Evolutionary conservation across 106 monocot genomes (phyloP).

Genomic region (Chionographis japonica): DNA sequence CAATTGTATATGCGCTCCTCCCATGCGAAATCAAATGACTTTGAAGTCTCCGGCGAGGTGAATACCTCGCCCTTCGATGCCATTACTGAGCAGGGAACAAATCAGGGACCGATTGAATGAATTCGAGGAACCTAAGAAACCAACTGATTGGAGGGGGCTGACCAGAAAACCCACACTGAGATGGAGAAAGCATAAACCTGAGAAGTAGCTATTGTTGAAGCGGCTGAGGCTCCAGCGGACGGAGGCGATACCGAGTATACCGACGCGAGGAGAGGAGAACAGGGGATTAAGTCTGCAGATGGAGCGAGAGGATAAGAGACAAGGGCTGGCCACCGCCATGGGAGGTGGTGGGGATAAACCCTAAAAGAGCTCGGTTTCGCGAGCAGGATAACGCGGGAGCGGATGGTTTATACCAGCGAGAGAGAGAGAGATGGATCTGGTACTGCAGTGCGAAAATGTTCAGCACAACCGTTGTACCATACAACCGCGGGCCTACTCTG

Average conservation of each 20-base stretch:
- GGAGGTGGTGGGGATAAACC: too few relatives aligned
- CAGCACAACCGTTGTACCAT: too few relatives aligned
- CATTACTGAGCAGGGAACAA: slow-evolving; percentile 21
- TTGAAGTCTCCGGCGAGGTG: slow-evolving; percentile 68
- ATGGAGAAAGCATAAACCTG: slow-evolving; percentile 9
- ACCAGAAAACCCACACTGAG: not conserved
- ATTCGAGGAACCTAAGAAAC: not conserved
- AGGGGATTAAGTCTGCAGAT: not conserved
- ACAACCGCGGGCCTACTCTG: too few relatives aligned
- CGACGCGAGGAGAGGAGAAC: not conserved
- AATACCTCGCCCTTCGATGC: slow-evolving; percentile 49
- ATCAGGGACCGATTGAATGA: not conserved
- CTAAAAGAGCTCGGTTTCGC: too few relatives aligned
- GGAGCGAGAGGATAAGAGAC: not conserved
- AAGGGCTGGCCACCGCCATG: not conserved
- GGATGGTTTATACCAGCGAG: too few relatives aligned
- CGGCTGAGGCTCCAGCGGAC: not conserved
- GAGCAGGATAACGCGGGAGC: too few relatives aligned
- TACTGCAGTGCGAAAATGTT: too few relatives aligned
- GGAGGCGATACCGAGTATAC: not conserved
- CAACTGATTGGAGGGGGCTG: not conserved
- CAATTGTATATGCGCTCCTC: slow-evolving; percentile 95
- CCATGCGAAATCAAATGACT: slow-evolving; percentile 79
- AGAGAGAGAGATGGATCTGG: too few relatives aligned
- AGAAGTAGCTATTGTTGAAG: slow-evolving; percentile 12